Base-by-base conservation (phyloP, 257 asterid genomes). In the Henckelia pumila region DNA sequence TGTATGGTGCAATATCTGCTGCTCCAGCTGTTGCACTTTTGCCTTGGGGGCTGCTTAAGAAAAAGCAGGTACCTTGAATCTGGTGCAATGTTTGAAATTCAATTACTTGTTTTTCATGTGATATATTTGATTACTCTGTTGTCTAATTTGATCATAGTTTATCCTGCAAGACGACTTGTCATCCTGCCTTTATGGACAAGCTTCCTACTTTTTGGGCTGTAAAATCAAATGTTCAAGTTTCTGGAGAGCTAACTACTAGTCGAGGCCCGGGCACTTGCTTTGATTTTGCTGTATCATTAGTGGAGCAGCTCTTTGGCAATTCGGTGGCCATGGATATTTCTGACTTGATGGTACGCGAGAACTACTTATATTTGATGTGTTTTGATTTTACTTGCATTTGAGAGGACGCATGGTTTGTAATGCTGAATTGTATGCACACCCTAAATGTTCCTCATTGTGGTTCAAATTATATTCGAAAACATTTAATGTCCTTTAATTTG, bases 231-330 rank as follows among this genome's bases (percentile, higher is more conserved):
- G 71, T 89, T 24, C 96, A 88, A 62, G 86, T 93, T 52, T 90
- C 94, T 8, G 95, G 87, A 62, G 95, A 88, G 89, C 82, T 93
- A 24, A 93, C 96, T 30, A 90, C 99, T 61, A 88, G 99, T 75
- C 92, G 95, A 70, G 99, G 97, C 77, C 96, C 99, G 25, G 97
- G 96, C 56, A 93, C 99, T 63, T 84, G 86, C 49, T 91, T 77
- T 66, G 78, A 79, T 56, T 93, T 93, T 79, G 88, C 95, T 58
- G 29, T 86, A 63, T 83, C 95, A 13, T 75, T 93, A 67, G 99
- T 86, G 71, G 85, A 84, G 35, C 99, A 90, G 84, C 92, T 93
- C 53, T 90, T 83, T 79, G 95, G 95, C 4, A 97, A 82, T 80
- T 58, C 81, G 7, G 80, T 71, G 56, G 95, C 96, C 76, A 82